Base-by-base conservation (phyloP, 2,329 filamentous ascomycete genomes). In the Fusarium tricinctum region DNA sequence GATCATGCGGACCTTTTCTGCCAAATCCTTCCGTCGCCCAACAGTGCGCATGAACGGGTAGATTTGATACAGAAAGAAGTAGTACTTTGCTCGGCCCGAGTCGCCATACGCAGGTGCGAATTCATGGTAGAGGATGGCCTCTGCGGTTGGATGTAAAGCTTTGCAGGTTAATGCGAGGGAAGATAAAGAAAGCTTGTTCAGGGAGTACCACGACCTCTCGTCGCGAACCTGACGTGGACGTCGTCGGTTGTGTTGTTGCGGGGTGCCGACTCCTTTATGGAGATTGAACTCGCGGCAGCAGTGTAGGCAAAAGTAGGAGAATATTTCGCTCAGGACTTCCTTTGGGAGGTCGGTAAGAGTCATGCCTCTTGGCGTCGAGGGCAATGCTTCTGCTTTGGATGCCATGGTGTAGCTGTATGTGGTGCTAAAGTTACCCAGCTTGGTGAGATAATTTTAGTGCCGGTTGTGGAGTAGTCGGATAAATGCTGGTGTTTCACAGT, bases 331-430 rank as follows among this genome's bases (percentile, higher is more conserved):
- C 6, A 38, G 20, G 1, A 47, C 3, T 0, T 46, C 40, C 17
- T 8, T 2, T 3, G 30, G 22, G 1, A 53, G 9, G 1, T 5
- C 9, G 9, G 2, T 15, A 1, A 46, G 1, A 4, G 9, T 2
- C 1, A 0, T 1, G 22, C 6, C 8, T 4, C 19, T 46, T 3
- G 9, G 4, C 8, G 8, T 13, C 8, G 4, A 8, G 6, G 2
- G 2, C n/a, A 30, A 28, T 15, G 13, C 26, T 17, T 22, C 17
- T 12, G 13, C 20, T 14, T 4, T 47, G 10, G 19, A 22, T 17
- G 45, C 8, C 19, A 17, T 6, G 2, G 8, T 33, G 8, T 12
- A 35, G 5, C 15, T 7, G 30, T 33, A 15, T 33, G 30, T 15
- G 30, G 30, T 33, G 30, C 6, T 33, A 6, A 33, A 14, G 14